Conservation (phyloP, 1,284 basidiomycete species). For the Phellopilus nigrolimitatus region DNA sequence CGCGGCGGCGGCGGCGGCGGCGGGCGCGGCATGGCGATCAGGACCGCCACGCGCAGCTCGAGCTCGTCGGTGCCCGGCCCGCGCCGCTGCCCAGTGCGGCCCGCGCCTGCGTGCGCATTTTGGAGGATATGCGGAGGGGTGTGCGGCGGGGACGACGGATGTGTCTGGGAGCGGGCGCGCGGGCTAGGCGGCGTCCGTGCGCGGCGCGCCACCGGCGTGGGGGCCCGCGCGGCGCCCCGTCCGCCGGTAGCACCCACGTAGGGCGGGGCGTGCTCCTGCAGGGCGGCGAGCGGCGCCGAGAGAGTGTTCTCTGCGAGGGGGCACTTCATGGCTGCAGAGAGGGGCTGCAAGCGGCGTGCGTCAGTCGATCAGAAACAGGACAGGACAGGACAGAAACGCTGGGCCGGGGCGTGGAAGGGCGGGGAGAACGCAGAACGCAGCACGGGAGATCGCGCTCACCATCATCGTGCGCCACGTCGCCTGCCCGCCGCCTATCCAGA, state of each 20-base stretch:
- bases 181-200: neutral
- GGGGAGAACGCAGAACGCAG: neutral
- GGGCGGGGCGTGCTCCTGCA: neutral
- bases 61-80: neutral
- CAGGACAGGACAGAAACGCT: too few relatives aligned
- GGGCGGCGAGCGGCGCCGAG: neutral
- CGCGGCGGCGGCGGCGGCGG: neutral
- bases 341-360: slow-evolving; percentile 4
- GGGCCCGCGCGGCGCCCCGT: neutral
- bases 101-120: neutral
- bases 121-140: neutral
- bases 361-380: neutral
- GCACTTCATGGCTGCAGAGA: slow-evolving; percentile 2
- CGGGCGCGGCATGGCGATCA: slow-evolving; percentile 16
- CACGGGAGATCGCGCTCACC: too few relatives aligned
- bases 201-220: too few relatives aligned
- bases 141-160: neutral
- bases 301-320: neutral
- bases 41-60: slow-evolving; percentile 11
- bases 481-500: slow-evolving; percentile 9
- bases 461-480: slow-evolving; percentile 14
- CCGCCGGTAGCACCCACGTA: slow-evolving; percentile 2
- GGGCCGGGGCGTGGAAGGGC: neutral
- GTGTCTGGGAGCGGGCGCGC: neutral
- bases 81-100: neutral